Percentiles rank a stretch among this genome's conserved stretches.
Evolutionary conservation across 2,329 filamentous ascomycete genomes (phyloP).

Genomic region (Clarireedia sp.): DNA sequence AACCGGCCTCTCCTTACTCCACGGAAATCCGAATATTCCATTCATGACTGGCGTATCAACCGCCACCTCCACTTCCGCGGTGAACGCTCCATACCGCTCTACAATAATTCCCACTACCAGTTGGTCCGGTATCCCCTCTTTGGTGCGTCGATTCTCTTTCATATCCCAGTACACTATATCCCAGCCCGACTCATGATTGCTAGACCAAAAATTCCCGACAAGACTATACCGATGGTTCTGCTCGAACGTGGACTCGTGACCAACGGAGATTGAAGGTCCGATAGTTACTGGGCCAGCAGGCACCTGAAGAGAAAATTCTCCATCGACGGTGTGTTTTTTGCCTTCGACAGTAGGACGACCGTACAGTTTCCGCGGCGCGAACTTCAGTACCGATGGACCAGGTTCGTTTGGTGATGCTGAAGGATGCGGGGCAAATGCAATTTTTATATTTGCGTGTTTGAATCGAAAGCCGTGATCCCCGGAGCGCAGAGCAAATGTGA

Average conservation of each 20-base stretch:
- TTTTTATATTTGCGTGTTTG: slow-evolving; percentile 15
- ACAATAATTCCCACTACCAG: slow-evolving; percentile 14
- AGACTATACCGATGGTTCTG: slow-evolving; percentile 10
- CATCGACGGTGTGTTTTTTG: slow-evolving; percentile 4
- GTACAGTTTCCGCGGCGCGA: slow-evolving; percentile 17
- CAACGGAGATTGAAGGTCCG: slow-evolving; percentile 4
- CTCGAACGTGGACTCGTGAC: slow-evolving; percentile 11
- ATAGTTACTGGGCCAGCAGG: slow-evolving; percentile 11
- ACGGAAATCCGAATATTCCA: slow-evolving; percentile 13
- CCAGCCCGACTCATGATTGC: slow-evolving; percentile 11
- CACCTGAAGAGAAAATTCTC: slow-evolving; percentile 12
- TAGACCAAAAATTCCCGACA: slow-evolving; percentile 14
- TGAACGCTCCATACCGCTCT: slow-evolving; percentile 6
- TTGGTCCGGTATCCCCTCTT: slow-evolving; percentile 15
- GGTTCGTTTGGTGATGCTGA: not conserved
- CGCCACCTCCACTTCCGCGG: slow-evolving; percentile 12
- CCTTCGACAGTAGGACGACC: slow-evolving; percentile 10
- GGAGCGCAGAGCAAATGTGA: slow-evolving; percentile 26
- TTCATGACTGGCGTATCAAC: slow-evolving; percentile 17
- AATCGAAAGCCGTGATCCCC: slow-evolving; percentile 15
- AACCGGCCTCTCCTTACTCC: slow-evolving; percentile 13
- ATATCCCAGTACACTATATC: slow-evolving; percentile 17
- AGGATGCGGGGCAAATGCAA: slow-evolving; percentile 10
- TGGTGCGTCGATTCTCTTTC: slow-evolving; percentile 13
- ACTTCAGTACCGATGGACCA: slow-evolving; percentile 4